These are phyloP conservation scores for Nakazawaea peltata DNA, from an alignment of 805 yeast genomes.

Conservation along the genomic window DNA sequence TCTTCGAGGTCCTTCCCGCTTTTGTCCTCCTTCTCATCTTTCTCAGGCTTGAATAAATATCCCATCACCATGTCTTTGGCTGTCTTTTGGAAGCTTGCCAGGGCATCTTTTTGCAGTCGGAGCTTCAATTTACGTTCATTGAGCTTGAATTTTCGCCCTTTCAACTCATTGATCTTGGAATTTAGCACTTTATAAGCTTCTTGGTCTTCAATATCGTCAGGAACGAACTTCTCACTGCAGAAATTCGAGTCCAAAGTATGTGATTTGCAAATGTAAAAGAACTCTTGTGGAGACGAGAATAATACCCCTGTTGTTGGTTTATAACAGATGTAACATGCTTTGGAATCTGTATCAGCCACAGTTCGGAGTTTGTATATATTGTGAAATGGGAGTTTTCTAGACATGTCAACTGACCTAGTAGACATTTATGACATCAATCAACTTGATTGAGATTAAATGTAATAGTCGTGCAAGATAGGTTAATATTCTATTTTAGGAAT, in stretches of 20 bases:
- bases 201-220: conserved; percentile 16
- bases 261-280: conserved; percentile 41
- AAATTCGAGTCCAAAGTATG: conserved; percentile 41
- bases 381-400: conserved; percentile 18
- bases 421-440: too few relatives aligned
- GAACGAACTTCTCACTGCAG: conserved; percentile 28
- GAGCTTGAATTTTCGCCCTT: conserved; percentile 9
- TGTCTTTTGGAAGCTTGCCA: conserved; percentile 16
- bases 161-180: conserved; percentile 10
- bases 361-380: conserved; percentile 29
- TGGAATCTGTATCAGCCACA: conserved; percentile 33
- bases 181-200: conserved; percentile 16
- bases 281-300: conserved; percentile 40
- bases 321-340: conserved; percentile 43
- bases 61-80: conserved; percentile 18
- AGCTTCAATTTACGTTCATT: conserved; percentile 28
- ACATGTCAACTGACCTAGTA: not conserved
- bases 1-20: conserved; percentile 9
- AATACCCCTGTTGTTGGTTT: conserved; percentile 39
- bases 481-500: too few relatives aligned
- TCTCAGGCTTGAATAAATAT: conserved; percentile 13
- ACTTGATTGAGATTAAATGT: too few relatives aligned
- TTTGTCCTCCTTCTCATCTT: conserved; percentile 10
- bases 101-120: conserved; percentile 19
- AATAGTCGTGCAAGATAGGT: too few relatives aligned